A percentile compares a stretch with the other conserved stretches of the same genome.
These are phyloP conservation scores for Didymella keratinophila DNA, from an alignment of 2,329 filamentous ascomycete species.

Conservation along the genomic window DNA sequence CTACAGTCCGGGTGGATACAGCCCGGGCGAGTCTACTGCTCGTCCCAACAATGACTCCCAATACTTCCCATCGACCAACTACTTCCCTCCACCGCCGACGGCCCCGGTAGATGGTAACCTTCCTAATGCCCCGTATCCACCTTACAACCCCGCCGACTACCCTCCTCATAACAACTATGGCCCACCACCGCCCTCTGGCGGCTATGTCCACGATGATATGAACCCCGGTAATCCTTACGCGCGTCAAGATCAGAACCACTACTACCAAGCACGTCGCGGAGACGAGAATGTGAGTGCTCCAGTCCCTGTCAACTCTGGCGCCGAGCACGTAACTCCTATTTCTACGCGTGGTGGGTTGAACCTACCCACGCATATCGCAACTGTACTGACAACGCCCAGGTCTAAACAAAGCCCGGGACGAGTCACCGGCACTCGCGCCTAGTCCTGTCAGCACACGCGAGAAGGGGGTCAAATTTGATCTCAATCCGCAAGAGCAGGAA, in stretches of 20 bases:
- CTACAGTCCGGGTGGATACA: conserved; percentile 32
- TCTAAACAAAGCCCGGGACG: conserved; percentile 7
- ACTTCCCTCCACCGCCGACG: conserved; percentile 59
- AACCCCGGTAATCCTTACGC: conserved; percentile 41
- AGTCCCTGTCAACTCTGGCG: conserved; percentile 39
- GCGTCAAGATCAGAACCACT: conserved; percentile 36
- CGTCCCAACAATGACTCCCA: conserved; percentile 38
- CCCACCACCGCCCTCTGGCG: conserved; percentile 38
- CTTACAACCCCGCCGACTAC: conserved; percentile 57
- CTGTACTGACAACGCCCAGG: conserved; percentile 36
- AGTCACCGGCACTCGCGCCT: conserved; percentile 21
- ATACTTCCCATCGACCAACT: conserved; percentile 57
- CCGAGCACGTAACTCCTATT: conserved; percentile 29
- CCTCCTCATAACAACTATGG: conserved; percentile 38
- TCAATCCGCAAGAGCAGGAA: conserved; percentile 41
- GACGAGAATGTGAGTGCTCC: conserved; percentile 61
- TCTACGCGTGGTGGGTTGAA: conserved; percentile 22
- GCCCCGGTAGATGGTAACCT: conserved; percentile 39
- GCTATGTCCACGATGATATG: conserved; percentile 41
- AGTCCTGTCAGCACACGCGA: conserved; percentile 27
- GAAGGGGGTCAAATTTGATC: conserved; percentile 52
- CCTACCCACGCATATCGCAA: conserved; percentile 26
- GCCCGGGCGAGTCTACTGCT: conserved; percentile 46
- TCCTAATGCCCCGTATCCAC: conserved; percentile 39
- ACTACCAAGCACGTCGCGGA: conserved; percentile 48